Conservation (phyloP, 805 yeast species). For the Candida easanensis region DNA sequence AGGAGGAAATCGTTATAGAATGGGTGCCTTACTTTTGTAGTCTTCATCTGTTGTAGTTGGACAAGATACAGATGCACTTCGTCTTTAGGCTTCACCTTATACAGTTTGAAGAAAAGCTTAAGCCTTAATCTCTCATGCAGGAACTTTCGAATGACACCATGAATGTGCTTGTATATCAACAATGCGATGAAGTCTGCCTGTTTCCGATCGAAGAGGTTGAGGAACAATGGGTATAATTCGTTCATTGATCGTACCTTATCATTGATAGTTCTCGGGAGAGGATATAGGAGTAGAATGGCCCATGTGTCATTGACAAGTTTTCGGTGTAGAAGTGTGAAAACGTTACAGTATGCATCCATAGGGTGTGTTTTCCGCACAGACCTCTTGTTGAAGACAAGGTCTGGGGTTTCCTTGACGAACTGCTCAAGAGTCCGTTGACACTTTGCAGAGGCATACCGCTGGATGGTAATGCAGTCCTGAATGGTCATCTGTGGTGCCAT, state of each 20-base stretch:
- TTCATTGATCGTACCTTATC: neutral
- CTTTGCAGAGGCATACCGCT: no score
- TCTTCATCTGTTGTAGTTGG: conserved; percentile 2
- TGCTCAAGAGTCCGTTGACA: no score
- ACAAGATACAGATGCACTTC: conserved; percentile 1
- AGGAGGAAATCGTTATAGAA: conserved; percentile 7
- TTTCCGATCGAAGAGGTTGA: conserved; percentile 1
- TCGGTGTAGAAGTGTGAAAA: conserved; percentile 2
- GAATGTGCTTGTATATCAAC: conserved; percentile 1
- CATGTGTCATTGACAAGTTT: conserved; percentile 1
- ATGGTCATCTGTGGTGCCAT: no score
- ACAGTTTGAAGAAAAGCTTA: neutral
- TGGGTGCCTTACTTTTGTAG: conserved; percentile 2
- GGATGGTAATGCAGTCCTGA: no score
- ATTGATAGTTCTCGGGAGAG: neutral
- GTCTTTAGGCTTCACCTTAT: neutral
- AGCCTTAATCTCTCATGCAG: conserved; percentile 2
- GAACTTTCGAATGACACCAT: conserved; percentile 1
- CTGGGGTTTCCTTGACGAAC: conserved; percentile 1
- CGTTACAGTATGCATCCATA: conserved; percentile 2
- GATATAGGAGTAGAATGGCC: neutral
- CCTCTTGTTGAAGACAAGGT: neutral
- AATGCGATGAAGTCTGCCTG: conserved; percentile 5
- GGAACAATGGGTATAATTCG: conserved; percentile 6
- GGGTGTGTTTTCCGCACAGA: neutral